Percentiles rank a stretch among this genome's conserved stretches.
Evolutionary conservation across 139 green algal species (phyloP).

Genomic region (Haematococcus lacustris): DNA sequence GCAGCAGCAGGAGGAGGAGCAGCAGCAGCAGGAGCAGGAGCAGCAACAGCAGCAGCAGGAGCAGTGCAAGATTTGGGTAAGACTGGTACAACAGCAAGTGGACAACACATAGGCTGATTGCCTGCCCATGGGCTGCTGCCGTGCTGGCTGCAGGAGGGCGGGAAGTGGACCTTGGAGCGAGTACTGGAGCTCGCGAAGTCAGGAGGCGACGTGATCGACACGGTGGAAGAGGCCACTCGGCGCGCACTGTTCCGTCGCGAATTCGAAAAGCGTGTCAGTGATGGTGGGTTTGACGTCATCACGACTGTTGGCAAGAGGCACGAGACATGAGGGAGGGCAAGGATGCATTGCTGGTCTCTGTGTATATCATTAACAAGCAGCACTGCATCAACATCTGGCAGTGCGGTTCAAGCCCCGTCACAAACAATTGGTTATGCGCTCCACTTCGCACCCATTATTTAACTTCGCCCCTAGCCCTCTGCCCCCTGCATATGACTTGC

Average conservation of each 20-base stretch:
- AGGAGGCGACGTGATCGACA: slow-evolving; percentile 58
- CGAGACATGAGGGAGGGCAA: no score
- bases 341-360: neutral
- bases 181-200: slow-evolving; percentile 27
- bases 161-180: slow-evolving; percentile 32
- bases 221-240: slow-evolving; percentile 66
- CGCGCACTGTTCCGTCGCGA: slow-evolving; percentile 71
- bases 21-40: no score
- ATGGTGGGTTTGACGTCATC: slow-evolving; percentile 45
- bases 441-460: neutral
- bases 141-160: slow-evolving; percentile 32
- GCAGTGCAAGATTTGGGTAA: no score
- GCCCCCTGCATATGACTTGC: no score
- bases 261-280: slow-evolving; percentile 49
- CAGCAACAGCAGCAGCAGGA: no score
- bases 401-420: neutral
- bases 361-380: neutral
- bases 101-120: neutral
- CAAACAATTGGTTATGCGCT: neutral
- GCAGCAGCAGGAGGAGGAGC: no score
- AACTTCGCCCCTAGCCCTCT: no score
- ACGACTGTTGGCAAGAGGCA: no score
- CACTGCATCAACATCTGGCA: neutral
- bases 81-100: neutral
- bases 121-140: neutral